Percentiles rank a stretch among this genome's conserved stretches.
Conservation (phyloP, 2,329 filamentous ascomycete species). For the Fusarium sp. region DNA sequence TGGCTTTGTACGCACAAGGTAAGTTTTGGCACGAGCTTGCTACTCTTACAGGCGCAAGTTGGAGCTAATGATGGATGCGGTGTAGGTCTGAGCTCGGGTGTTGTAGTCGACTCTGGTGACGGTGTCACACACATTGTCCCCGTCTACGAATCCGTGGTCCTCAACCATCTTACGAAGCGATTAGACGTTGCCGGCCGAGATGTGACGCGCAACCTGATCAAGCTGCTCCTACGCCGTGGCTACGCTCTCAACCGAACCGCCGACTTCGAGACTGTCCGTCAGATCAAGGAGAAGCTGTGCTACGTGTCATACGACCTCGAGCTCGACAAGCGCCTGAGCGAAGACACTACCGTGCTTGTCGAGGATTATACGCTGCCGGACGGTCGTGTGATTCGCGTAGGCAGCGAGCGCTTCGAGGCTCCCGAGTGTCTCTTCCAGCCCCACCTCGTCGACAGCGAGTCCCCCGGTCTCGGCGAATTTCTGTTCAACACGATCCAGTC, state of each 20-base stretch:
- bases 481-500: slow-evolving; percentile 98
- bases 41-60: neutral
- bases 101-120: slow-evolving; percentile 98
- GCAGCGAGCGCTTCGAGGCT: slow-evolving; percentile 96
- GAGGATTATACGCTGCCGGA: slow-evolving; percentile 98
- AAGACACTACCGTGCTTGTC: slow-evolving; percentile 96
- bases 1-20: slow-evolving; percentile 97
- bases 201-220: slow-evolving; percentile 98
- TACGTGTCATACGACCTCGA: slow-evolving; percentile 99
- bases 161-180: slow-evolving; percentile 94
- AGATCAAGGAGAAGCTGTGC: slow-evolving; percentile 99
- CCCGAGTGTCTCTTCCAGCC: slow-evolving; percentile 99
- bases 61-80: slow-evolving; percentile 20
- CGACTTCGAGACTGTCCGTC: slow-evolving; percentile 97
- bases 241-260: slow-evolving; percentile 98
- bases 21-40: slow-evolving; percentile 42
- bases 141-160: slow-evolving; percentile 96
- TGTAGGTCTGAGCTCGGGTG: slow-evolving; percentile 83
- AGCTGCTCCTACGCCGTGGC: slow-evolving; percentile 88
- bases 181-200: slow-evolving; percentile 96
- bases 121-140: slow-evolving; percentile 99
- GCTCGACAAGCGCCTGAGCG: slow-evolving; percentile 92
- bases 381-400: slow-evolving; percentile 93
- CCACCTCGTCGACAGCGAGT: slow-evolving; percentile 96
- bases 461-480: slow-evolving; percentile 95